Base-by-base conservation (phyloP, 1,284 basidiomycete species). In the Ceratobasidium sp. region DNA sequence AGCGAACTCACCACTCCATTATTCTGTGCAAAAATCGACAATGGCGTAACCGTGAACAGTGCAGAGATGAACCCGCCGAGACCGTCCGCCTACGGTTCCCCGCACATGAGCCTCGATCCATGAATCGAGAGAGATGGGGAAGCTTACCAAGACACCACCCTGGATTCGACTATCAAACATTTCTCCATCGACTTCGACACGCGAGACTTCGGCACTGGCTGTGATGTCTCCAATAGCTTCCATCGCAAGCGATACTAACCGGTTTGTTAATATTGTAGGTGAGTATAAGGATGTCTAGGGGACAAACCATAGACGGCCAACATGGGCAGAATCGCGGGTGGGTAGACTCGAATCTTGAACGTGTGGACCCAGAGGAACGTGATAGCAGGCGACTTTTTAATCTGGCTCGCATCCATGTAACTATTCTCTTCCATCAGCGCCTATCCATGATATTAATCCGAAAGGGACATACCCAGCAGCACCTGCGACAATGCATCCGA, bases 211-310 rank as follows among this genome's bases (percentile, higher is more conserved):
- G 0, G 90, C 88, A 3, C 90, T 91, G 0, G 93, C 92, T 0
- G 93, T 94, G 76, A 95, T 90, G 77, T 95, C 93, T 0, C 93
- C 93, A 60, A 93, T 93, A 3, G 92, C 90, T 80, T 95, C 93
- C 89, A 93, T 91, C 1, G 90, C 87, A 1, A 88, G 78, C 1
- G 90, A 91, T 8, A 90, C 89, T 89, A 34, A 3, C 18, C 72
- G 21, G 52, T 32, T 34, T 6, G 39, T 59, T 8, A 57, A 23
- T n/a, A 46, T 59, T 36, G 9, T 18, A n/a, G n/a, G n/a, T n/a
- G n/a, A n/a, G n/a, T n/a, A n/a, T n/a, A n/a, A 14, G 21, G 70
- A 36, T 39, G 61, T 34, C 1, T 10, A 12, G 28, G 64, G 58
- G 12, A 18, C 81, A 21, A 72, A 90, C 88, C 82, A 79, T 94